A percentile compares a stretch with the other conserved stretches of the same genome.
Conservation (phyloP, 2,329 filamentous ascomycete species). For the Furcasterigmium furcatum region DNA sequence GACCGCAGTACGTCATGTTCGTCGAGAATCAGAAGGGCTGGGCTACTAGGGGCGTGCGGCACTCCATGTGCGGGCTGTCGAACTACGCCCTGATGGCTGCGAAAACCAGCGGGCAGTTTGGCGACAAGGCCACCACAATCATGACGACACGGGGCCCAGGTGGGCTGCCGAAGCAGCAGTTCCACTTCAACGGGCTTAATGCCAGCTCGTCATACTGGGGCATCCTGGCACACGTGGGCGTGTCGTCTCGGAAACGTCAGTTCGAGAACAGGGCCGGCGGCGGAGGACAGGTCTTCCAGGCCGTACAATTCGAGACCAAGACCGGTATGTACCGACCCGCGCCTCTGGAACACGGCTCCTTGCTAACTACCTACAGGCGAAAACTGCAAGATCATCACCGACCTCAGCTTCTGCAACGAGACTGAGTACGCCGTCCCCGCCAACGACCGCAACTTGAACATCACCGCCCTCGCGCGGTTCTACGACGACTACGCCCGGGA, state of each 20-base stretch:
- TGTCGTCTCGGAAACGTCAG: conserved; percentile 36
- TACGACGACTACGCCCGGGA: conserved; percentile 74
- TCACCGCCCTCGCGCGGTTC: conserved; percentile 58
- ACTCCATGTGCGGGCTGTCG: conserved; percentile 79
- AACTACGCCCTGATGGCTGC: conserved; percentile 61
- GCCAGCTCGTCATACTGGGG: conserved; percentile 68
- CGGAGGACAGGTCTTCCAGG: conserved; percentile 73
- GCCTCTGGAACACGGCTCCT: not conserved
- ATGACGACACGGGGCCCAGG: conserved; percentile 69
- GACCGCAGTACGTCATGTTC: conserved; percentile 74
- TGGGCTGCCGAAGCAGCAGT: conserved; percentile 77
- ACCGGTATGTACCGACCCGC: conserved; percentile 52
- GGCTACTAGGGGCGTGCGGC: conserved; percentile 65
- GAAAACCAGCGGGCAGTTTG: conserved; percentile 47
- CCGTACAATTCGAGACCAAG: conserved; percentile 75
- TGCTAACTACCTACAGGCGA: conserved; percentile 46
- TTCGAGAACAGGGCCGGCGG: conserved; percentile 45
- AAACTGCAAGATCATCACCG: conserved; percentile 82
- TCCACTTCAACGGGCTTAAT: conserved; percentile 76
- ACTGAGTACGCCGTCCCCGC: conserved; percentile 89
- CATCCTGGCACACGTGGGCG: conserved; percentile 64
- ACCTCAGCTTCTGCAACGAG: conserved; percentile 84
- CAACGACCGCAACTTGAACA: conserved; percentile 61
- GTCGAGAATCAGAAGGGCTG: conserved; percentile 59
- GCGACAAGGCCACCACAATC: conserved; percentile 48